These are phyloP conservation scores for Paraconiothyrium sp. DNA, from an alignment of 2,329 filamentous ascomycete genomes.

Conservation along the genomic window DNA sequence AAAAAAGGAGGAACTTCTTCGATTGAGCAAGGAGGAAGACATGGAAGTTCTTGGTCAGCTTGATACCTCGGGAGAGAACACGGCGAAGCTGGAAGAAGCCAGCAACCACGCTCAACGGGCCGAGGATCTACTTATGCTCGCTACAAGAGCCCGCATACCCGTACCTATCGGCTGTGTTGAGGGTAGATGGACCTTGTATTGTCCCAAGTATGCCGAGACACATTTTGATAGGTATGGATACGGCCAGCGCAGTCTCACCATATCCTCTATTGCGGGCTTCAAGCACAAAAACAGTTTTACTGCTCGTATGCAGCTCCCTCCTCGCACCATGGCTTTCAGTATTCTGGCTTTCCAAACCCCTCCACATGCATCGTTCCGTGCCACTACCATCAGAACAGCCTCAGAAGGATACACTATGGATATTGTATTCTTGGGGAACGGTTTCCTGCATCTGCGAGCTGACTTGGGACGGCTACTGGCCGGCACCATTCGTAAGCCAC, in stretches of 20 bases:
- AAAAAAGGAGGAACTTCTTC: conserved; percentile 37
- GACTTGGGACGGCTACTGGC: conserved; percentile 40
- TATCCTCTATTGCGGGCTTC: conserved; percentile 30
- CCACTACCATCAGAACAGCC: conserved; percentile 29
- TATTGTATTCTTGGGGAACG: conserved; percentile 41
- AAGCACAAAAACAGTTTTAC: conserved; percentile 27
- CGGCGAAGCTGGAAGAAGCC: conserved; percentile 15
- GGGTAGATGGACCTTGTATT: conserved; percentile 40
- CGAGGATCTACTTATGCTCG: conserved; percentile 29
- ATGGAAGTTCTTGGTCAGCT: conserved; percentile 13
- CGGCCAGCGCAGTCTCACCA: conserved; percentile 36
- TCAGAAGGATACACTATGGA: conserved; percentile 38
- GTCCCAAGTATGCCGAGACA: conserved; percentile 31
- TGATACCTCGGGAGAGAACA: conserved; percentile 15
- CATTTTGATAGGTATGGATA: conserved; percentile 43
- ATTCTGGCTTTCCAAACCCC: conserved; percentile 31
- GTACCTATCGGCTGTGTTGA: conserved; percentile 35
- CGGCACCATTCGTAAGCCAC: conserved; percentile 30
- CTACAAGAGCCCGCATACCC: conserved; percentile 33
- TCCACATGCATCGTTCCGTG: conserved; percentile 41
- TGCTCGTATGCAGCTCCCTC: conserved; percentile 38
- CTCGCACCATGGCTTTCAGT: conserved; percentile 36
- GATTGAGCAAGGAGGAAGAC: conserved; percentile 23
- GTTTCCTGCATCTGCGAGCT: conserved; percentile 36
- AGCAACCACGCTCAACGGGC: conserved; percentile 16